Evolutionary conservation across 1,284 basidiomycete genomes (phyloP), one percentile per base, ranked within the genome.

Genomic region (Ganoderma multipileum): DNA sequence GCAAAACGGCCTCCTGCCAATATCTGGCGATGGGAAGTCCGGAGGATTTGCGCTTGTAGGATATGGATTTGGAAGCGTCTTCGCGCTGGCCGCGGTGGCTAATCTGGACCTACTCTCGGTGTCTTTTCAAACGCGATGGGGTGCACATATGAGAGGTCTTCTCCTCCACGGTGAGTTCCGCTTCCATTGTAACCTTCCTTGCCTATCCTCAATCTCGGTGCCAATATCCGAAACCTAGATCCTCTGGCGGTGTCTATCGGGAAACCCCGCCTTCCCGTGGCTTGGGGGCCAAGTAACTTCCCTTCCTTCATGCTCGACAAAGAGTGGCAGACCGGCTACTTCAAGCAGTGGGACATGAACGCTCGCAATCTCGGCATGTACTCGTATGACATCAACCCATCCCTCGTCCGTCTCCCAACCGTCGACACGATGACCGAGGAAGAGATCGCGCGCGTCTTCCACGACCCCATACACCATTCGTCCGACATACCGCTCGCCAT

Each of bases 31-130:
- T 36, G 71, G 76, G 0, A 72, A 75, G 41, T 54, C 63, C 0
- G 82, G 83, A 0, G 82, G 83, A 0, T 68, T 81, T 20, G 73
- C 75, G 0, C 52, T 84, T 5, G 64, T 82, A 1, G 82, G 81
- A 3, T 84, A 82, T 82, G 83, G 82, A 2, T 54, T 80, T 2
- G 83, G 82, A 0, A 72, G 69, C 44, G 39, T 71, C 2, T 65
- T 75, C 11, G 74, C 76, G 9, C 42, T 77, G 30, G 68, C 80
- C 7, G 72, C 79, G 4, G 68, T 81, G 33, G 75, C 79, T 0
- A 72, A 74, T 63, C 65, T 76, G 7, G 71, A 75, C 30, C 68
- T 61, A 1, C 74, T 81, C 1, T 73, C 77, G 3, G n/a, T 44
- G 3, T 71, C 68, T 9, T 68, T 74, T 6, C 70, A 70, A 39